Conservation (phyloP, 306 rosid genomes). For the cucumber (Cucumis sativus) region DNA sequence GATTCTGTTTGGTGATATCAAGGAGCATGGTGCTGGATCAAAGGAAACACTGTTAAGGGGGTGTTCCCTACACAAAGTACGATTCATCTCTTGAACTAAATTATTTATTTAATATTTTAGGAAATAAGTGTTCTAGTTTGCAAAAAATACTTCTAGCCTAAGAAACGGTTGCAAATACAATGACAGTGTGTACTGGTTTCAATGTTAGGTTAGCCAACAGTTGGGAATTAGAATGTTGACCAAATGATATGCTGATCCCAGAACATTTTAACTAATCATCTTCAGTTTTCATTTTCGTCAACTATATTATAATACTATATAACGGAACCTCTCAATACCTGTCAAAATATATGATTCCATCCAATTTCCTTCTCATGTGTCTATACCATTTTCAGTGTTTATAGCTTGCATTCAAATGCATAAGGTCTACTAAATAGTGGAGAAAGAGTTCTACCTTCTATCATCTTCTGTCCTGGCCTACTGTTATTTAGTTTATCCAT, state of each 20-base stretch:
- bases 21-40: slow-evolving; percentile 26
- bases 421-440: not conserved
- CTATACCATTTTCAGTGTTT: not conserved
- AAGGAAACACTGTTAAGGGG: slow-evolving; percentile 59
- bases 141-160: not conserved
- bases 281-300: not conserved
- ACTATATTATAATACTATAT: not conserved
- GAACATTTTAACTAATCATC: not conserved
- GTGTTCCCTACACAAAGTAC: slow-evolving; percentile 84
- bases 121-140: not conserved
- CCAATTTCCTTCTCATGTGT: not conserved
- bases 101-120: slow-evolving; percentile 6
- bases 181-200: not conserved
- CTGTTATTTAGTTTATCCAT: not conserved
- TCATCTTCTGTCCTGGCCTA: not conserved
- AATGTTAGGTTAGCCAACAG: not conserved
- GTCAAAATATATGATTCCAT: not conserved
- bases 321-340: not conserved
- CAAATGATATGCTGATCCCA: not conserved
- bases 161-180: not conserved
- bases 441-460: not conserved
- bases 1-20: slow-evolving; percentile 57
- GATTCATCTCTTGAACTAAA: slow-evolving; percentile 7
- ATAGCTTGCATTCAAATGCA: slow-evolving; percentile 1
- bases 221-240: not conserved